These are phyloP conservation scores for Clonostachys sp. DNA, from an alignment of 2,329 filamentous ascomycete genomes.

Conservation along the genomic window DNA sequence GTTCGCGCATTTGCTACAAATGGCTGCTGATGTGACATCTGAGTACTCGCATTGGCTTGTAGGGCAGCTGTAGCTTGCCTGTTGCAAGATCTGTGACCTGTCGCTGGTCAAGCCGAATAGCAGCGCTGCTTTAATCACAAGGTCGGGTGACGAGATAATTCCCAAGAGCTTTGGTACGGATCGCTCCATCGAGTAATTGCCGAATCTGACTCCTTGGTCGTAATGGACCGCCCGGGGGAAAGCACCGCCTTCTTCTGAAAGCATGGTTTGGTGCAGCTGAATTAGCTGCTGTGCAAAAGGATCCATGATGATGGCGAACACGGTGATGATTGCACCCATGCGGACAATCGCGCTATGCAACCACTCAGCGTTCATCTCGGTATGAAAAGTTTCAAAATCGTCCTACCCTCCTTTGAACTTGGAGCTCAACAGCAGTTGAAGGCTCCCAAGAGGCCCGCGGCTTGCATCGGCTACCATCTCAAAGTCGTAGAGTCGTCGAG, in stretches of 20 bases:
- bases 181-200: not conserved
- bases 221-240: not conserved
- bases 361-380: too few species aligned
- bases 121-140: not conserved
- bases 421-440: not conserved
- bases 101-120: conserved; percentile 1
- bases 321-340: not conserved
- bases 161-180: too few species aligned
- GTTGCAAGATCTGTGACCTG: not conserved
- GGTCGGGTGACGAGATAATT: not conserved
- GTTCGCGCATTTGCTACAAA: not conserved
- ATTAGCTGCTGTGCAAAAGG: not conserved
- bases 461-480: conserved; percentile 8
- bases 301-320: not conserved
- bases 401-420: too few species aligned
- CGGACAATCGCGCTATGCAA: not conserved
- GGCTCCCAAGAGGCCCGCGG: conserved; percentile 5
- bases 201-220: not conserved
- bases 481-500: conserved; percentile 9
- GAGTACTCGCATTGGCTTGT: not conserved
- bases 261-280: not conserved
- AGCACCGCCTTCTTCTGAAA: not conserved
- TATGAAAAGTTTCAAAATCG: too few species aligned
- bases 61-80: not conserved
- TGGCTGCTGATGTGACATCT: not conserved